A percentile compares a stretch with the other conserved stretches of the same genome.
These are phyloP conservation scores for Pneumocystis sp. DNA, from an alignment of 1,139 yeast species.

Conservation along the genomic window DNA sequence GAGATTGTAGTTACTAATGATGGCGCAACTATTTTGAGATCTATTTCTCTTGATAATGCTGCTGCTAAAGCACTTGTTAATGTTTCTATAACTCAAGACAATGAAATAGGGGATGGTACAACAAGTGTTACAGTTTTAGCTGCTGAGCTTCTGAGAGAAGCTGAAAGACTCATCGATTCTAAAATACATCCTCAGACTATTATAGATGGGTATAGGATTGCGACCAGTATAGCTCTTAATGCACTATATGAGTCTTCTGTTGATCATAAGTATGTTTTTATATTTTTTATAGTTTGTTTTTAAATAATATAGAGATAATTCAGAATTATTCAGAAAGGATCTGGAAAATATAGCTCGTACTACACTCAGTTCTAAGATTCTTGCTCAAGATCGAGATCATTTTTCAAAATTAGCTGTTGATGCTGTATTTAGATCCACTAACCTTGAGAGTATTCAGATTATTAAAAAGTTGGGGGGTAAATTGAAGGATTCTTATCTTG, in stretches of 20 bases:
- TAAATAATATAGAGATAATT: conserved; percentile 23
- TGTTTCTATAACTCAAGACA: conserved; percentile 93
- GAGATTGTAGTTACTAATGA: conserved; percentile 80
- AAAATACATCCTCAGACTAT: conserved; percentile 96
- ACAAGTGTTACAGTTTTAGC: conserved; percentile 93
- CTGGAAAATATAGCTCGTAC: conserved; percentile 79
- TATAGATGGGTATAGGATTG: conserved; percentile 88
- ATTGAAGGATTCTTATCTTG: conserved; percentile 78
- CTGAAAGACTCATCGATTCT: conserved; percentile 81
- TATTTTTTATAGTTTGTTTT: not conserved
- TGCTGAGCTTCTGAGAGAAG: conserved; percentile 86
- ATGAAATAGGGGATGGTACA: conserved; percentile 98
- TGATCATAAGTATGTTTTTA: conserved; percentile 39
- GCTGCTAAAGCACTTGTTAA: conserved; percentile 96
- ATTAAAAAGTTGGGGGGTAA: conserved; percentile 90
- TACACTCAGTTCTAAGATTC: conserved; percentile 80
- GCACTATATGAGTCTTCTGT: conserved; percentile 67
- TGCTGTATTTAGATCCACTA: conserved; percentile 84
- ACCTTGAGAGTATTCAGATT: conserved; percentile 84
- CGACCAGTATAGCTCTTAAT: conserved; percentile 64
- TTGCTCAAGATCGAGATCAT: conserved; percentile 85
- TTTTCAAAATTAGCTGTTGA: conserved; percentile 86
- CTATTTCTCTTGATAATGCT: conserved; percentile 92
- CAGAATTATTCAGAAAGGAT: conserved; percentile 58
- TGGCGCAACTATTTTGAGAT: conserved; percentile 91